Base-by-base conservation (phyloP, 805 yeast genomes). In the Candida rishiriensis region DNA sequence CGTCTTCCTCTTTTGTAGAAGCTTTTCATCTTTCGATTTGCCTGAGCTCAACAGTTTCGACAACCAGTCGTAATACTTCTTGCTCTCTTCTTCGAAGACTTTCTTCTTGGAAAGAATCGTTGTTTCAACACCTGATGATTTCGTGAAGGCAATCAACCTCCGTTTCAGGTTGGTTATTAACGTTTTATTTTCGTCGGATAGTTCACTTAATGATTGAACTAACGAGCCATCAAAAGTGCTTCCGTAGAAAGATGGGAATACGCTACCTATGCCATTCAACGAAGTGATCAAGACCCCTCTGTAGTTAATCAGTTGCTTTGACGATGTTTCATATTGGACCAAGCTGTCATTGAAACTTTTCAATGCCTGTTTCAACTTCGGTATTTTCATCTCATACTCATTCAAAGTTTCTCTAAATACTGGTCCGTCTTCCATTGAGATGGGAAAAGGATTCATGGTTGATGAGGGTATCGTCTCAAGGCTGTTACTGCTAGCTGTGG, bases 341-440 rank as follows among this genome's bases (percentile, higher is more conserved):
- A 54, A 40, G 17, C 44, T 48, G 3, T 52, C 61, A 15, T 42
- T 41, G 4, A 51, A 45, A 17, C 34, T 30, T 35, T 52, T 55
- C 6, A 53, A 37, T 10, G 51, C 42, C 28, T 40, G 50, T 16
- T 49, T 53, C 31, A 58, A 30, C 29, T 50, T 49, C 5, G 59
- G 52, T 2, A 58, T 57, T 36, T 49, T 50, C 11, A 39, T 37
- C 42, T 65, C 70, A 35, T 55, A 63, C 15, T 53, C 55, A 13
- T 43, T 41, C 12, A 65, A 34, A 1, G 64, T 47, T 17, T 56
- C 61, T 41, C 70, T 49, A 34, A 65, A 62, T 5, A 52, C 45
- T 1, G 70, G 69, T 5, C 68, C 76, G 60, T 72, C 71, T 47
- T 68, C 54, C 63, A 60, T 44, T 0, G 64, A 54, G 10, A 62